These are phyloP conservation scores for Penicillium janthinellum DNA, from an alignment of 2,329 filamentous ascomycete species.

Conservation along the genomic window DNA sequence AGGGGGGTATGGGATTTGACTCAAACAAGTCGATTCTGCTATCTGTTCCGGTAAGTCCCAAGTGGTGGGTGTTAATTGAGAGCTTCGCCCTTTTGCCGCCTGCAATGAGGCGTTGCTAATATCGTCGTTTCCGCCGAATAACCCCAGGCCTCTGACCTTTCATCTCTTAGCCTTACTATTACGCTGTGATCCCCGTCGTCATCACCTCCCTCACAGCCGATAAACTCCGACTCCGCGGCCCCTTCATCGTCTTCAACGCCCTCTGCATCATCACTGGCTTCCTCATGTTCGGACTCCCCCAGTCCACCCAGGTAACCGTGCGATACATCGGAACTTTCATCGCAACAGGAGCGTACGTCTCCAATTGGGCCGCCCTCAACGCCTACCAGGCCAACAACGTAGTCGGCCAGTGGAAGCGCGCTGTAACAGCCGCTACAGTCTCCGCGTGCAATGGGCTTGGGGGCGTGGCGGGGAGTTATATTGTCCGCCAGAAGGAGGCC, in stretches of 20 bases:
- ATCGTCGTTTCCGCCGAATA: background rate
- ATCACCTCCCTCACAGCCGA: slow-evolving; percentile 66
- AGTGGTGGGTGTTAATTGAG: background rate
- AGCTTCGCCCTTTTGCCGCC: background rate
- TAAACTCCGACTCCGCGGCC: slow-evolving; percentile 60
- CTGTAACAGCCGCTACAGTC: slow-evolving; percentile 61
- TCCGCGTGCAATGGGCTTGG: slow-evolving; percentile 65
- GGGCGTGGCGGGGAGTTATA: slow-evolving; percentile 67
- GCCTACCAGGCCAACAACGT: slow-evolving; percentile 66
- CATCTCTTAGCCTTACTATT: slow-evolving; percentile 60
- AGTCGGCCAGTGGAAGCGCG: slow-evolving; percentile 66
- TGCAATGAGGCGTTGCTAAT: background rate
- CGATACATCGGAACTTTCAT: slow-evolving; percentile 67
- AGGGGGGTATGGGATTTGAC: slow-evolving; percentile 58
- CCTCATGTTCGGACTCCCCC: slow-evolving; percentile 64
- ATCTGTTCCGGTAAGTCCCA: slow-evolving; percentile 54
- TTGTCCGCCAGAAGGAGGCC: slow-evolving; percentile 63
- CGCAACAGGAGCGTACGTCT: slow-evolving; percentile 68
- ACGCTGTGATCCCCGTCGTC: slow-evolving; percentile 64
- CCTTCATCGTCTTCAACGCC: slow-evolving; percentile 67
- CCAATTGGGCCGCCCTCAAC: slow-evolving; percentile 69
- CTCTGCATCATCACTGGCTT: slow-evolving; percentile 64
- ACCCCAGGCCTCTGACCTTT: background rate
- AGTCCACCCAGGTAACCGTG: slow-evolving; percentile 56
- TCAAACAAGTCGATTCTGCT: slow-evolving; percentile 60